Base-by-base conservation (phyloP, 805 yeast genomes). In the Wickerhamiella shivajii region DNA sequence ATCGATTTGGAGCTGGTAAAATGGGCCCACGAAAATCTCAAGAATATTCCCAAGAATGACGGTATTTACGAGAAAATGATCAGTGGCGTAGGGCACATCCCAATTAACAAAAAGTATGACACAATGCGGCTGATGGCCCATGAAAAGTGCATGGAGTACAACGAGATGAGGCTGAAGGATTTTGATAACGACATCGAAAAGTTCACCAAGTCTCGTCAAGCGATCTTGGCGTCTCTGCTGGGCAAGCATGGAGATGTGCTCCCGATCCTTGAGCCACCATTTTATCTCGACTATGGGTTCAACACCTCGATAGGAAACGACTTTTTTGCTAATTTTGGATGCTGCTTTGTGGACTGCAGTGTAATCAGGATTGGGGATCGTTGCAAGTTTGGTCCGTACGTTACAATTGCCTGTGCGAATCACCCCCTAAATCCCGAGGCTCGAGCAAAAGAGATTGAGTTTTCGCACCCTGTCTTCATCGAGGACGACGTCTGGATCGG, bases 401-500 rank as follows among this genome's bases (percentile, higher is more conserved):
- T 68, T 4, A 56, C 67, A 2, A 55, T 76, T 27, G 55, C 65
- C 18, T 67, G 81, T 2, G 81, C 83, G 1, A 64, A 75, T 0
- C 87, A 77, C 45, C 76, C 77, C 1, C 46, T 66, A 5, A 74
- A 70, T 35, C 66, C 71, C 0, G 39, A 52, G 9, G 52, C 51
- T 34, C 56, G 78, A 38, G 35, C 47, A 7, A 40, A 45, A 2
- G 69, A 63, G 2, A 53, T 56, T 3, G 85, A 77, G 47, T 66
- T 56, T 43, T 74, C 77, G 0, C 45, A 52, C 23, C 75, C 77
- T 5, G 64, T 77, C 19, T 57, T 49, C 2, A 69, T 77, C 22
- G 81, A 77, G 2, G 63, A 71, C 48, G 66, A 68, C 40, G 78
- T 73, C 6, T 77, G 85, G 87, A 56, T 77, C 25, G 80, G 79